These are phyloP conservation scores for Rugonectria rugulosa DNA, from an alignment of 2,329 filamentous ascomycete species.

Conservation along the genomic window DNA sequence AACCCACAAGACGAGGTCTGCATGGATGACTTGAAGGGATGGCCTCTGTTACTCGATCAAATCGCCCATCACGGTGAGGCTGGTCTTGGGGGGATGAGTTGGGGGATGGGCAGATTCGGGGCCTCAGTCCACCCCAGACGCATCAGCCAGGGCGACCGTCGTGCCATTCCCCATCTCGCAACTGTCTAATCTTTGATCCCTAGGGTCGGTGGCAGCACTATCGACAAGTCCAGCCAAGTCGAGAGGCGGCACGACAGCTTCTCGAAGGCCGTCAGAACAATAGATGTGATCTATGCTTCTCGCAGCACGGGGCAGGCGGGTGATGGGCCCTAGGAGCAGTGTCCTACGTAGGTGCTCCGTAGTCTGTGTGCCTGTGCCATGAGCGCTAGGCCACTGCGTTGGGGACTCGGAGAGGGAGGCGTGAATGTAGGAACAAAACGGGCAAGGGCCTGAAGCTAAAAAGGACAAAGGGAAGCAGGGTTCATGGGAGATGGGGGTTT, in stretches of 20 bases:
- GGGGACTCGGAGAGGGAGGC: background rate
- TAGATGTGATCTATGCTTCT: conserved; percentile 31
- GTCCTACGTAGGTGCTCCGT: no score
- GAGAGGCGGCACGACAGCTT: conserved; percentile 26
- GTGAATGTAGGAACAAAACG: conserved; percentile 2
- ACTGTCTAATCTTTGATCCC: background rate
- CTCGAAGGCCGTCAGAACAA: conserved; percentile 41
- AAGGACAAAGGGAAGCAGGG: conserved; percentile 1
- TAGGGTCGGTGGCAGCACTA: conserved; percentile 3
- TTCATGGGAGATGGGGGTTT: conserved; percentile 9
- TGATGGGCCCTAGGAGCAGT: conserved; percentile 29
- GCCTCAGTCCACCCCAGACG: conserved; percentile 14
- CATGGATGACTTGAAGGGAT: conserved; percentile 18
- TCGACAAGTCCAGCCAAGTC: conserved; percentile 3
- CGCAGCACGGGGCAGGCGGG: conserved; percentile 35
- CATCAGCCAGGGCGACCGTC: conserved; percentile 6
- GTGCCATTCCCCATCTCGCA: conserved; percentile 7
- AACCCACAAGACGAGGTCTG: conserved; percentile 14
- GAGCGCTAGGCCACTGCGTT: conserved; percentile 28
- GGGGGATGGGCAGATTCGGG: conserved; percentile 18
- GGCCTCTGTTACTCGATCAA: conserved; percentile 5
- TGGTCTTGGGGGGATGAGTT: conserved; percentile 16
- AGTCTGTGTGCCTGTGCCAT: conserved; percentile 17
- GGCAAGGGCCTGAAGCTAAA: background rate
- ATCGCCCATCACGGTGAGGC: conserved; percentile 16